Evolutionary conservation across 2,329 filamentous ascomycete genomes (phyloP), one percentile per base, ranked within the genome.

Genomic region (Aspergillus versicolor): DNA sequence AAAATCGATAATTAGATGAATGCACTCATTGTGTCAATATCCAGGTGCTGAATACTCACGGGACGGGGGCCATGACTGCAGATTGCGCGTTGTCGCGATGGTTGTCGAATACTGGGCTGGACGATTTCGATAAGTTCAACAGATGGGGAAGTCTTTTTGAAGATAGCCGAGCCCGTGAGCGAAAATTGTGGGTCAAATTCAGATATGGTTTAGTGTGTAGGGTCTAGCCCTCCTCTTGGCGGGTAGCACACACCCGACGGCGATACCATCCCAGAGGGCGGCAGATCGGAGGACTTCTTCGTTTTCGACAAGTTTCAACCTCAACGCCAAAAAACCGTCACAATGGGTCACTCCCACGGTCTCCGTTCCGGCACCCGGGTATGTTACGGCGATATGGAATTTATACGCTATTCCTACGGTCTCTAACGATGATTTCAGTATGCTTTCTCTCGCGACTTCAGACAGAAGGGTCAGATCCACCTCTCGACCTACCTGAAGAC

Each of bases 361-460:
- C 87, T 92, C 77, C 87, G 90, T 80, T 84, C 88, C 77, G 90
- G 90, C 81, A 93, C 90, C 81, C 89, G 90, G 81, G 87, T 89
- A 86, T 70, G 87, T 87, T 71, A 57, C 48, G 38, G 55, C 52
- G 40, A 54, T 44, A 43, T 22, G 27, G 56, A 42, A 30, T 50
- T 22, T 54, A 44, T 54, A 24, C 32, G 54, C 46, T 21, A 17
- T 56, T 22, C n/a, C 9, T 24, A 38, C 59, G 52, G 41, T 50
- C 61, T 59, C 63, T 66, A 54, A 68, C 71, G 77, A 70, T 68
- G 55, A 65, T 67, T 59, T 69, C 71, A 88, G 84, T 91, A 92
- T 88, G 88, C 91, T 82, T 99, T 97, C 88, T 90, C 88, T 78
- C 87, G 93, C 75, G 84, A 88, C 77, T 97, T 96, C 86, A 92